Base-by-base conservation (phyloP, 306 rosid species). In the Acacia melanoxylon region DNA sequence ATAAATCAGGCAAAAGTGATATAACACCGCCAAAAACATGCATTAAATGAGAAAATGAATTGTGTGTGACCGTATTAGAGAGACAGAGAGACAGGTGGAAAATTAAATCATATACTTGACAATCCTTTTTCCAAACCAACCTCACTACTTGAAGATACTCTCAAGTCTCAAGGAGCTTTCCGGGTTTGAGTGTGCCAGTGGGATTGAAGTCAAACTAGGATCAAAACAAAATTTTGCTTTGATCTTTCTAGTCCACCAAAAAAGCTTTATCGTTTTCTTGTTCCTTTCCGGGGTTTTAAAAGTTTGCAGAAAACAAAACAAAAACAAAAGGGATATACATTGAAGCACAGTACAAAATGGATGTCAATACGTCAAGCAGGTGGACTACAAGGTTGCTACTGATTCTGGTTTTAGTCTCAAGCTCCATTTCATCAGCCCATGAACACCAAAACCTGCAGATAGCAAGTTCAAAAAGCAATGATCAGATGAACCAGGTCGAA, bases 381-480 rank as follows among this genome's bases (percentile, higher is more conserved):
- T 67, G 79, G 84, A 79, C 81, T 33, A 19, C 80, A 80, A 83
- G 84, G 41, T 84, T 89, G 40, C 42, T 69, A 29, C 58, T 87
- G 86, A 22, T 76, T 72, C 58, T 85, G 3, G 2, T 72, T 78
- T 24, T 78, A 1, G 85, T 87, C 15, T 87, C 87, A 35, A 88
- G 78, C 51, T 62, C 83, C 48, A 91, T 78, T 72, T 83, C 91
- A n/a, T n/a, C n/a, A 45, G 49, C 49, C 11, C 49, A 45, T 44
- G 52, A 68, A 51, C 77, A 56, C 45, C 65, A 68, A 82, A 45
- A 68, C 19, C 14, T 3, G n/a, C 74, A 78, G 24, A 89, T 81
- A 78, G 83, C 86, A 78, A 63, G 68, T 61, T 41, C 86, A 24
- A 74, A 76, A 67, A 75, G 33, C 62, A 27, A 35, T 19, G 52